Base-by-base conservation (phyloP, 2,329 filamentous ascomycete genomes). In the Dothiorella sarmentorum region DNA sequence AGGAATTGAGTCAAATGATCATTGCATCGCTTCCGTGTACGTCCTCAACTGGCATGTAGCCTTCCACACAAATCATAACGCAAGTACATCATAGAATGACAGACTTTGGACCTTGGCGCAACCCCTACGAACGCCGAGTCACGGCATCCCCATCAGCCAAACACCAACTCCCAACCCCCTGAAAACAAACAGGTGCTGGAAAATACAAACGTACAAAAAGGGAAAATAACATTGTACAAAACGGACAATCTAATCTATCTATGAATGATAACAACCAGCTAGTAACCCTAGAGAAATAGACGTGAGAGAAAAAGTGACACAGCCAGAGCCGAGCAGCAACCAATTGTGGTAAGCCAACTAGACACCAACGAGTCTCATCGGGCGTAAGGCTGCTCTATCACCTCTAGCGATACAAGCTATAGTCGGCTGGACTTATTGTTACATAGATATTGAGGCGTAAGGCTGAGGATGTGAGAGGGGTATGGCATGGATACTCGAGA, bases 261-360 rank as follows among this genome's bases (percentile, higher is more conserved):
- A 53, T 53, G 15, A 17, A 26, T 29, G 35, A 37, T 40, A 29
- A 53, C 15, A 40, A 35, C 49, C 49, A 53, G 40, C 49, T 35
- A 40, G 27, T 40, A 40, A 53, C 20, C 49, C 35, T 40, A 53
- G 49, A 53, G 33, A 7, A 27, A 20, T 13, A 40, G 31, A 53
- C 49, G 35, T 29, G 49, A 53, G 29, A 53, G 49, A 40, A 52
- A 53, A 40, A 13, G n/a, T 53, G 22, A 38, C 49, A 40, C 49
- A 53, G 49, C 49, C 35, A 27, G 49, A 53, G 49, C 49, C 49
- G 49, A 29, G 33, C 49, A 53, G 49, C 49, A 53, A 53, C 49
- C 49, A 33, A 53, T 40, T 15, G 18, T 37, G 38, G 26, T 38
- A 37, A 35, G n/a, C 22, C n/a, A 35, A 53, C 31, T 35, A 27